Evolutionary conservation across 2,329 filamentous ascomycete genomes (phyloP).

Genomic region (Alternaria atra): DNA sequence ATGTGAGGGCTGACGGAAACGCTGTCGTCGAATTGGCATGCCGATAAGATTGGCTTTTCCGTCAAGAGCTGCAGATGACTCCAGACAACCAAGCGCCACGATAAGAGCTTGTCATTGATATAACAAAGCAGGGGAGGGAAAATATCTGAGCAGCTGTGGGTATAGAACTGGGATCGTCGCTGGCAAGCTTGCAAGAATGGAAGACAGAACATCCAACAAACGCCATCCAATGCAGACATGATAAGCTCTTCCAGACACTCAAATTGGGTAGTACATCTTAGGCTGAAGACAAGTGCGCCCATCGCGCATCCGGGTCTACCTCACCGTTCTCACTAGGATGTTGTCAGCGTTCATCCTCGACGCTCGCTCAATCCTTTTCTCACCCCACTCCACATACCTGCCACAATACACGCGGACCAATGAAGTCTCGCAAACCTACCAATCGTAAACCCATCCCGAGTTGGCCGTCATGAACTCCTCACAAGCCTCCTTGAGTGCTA

Average conservation of each 20-base stretch:
- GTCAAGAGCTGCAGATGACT: background rate
- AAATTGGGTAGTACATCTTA: background rate
- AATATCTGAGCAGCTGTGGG: background rate
- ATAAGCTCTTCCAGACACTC: background rate
- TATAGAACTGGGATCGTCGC: background rate
- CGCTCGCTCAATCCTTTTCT: background rate
- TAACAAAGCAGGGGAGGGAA: background rate
- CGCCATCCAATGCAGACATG: conserved; percentile 6
- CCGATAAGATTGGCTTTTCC: background rate
- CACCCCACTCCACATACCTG: conserved; percentile 18
- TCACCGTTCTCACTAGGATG: conserved; percentile 38
- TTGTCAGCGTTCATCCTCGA: conserved; percentile 26
- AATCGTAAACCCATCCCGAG: conserved; percentile 87
- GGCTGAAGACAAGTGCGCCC: conserved; percentile 40
- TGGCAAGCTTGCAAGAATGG: background rate
- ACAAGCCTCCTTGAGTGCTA: conserved; percentile 81
- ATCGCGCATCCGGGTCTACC: conserved; percentile 34
- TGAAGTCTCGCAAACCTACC: conserved; percentile 61
- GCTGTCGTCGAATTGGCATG: background rate
- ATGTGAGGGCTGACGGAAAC: background rate
- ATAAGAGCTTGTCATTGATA: background rate
- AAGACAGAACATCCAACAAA: conserved; percentile 1
- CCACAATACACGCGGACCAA: conserved; percentile 21
- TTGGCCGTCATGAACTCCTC: conserved; percentile 86
- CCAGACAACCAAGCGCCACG: background rate